Conservation (phyloP, 208 protist genomes). For the Leishmania turanica region DNA sequence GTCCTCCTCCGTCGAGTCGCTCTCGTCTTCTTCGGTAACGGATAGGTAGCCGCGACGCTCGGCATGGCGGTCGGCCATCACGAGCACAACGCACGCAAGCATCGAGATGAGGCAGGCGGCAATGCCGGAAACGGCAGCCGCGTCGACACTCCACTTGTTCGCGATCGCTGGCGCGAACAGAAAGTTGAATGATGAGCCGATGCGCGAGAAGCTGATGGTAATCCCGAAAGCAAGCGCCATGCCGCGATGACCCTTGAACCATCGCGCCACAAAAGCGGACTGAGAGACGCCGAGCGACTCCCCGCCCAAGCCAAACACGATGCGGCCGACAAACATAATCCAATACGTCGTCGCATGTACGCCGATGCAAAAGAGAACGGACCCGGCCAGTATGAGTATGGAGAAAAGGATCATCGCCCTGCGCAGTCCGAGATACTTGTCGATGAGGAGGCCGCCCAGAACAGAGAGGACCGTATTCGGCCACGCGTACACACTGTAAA, state of each 20-base stretch:
- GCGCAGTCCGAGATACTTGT: slow-evolving; percentile 85
- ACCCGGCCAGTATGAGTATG: slow-evolving; percentile 61
- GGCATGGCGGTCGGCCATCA: slow-evolving; percentile 71
- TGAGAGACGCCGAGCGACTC: slow-evolving; percentile 90
- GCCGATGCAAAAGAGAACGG: slow-evolving; percentile 78
- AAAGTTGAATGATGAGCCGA: slow-evolving; percentile 93
- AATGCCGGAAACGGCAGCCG: slow-evolving; percentile 66
- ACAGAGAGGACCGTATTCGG: slow-evolving; percentile 90
- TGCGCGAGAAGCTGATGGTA: slow-evolving; percentile 88
- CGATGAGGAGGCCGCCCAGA: slow-evolving; percentile 89
- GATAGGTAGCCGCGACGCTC: slow-evolving; percentile 71
- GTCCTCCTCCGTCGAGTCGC: slow-evolving; percentile 20
- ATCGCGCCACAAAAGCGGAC: slow-evolving; percentile 92
- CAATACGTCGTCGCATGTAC: slow-evolving; percentile 60
- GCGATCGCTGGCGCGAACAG: slow-evolving; percentile 86
- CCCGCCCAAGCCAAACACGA: slow-evolving; percentile 90
- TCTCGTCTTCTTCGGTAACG: slow-evolving; percentile 32
- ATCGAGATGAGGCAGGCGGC: slow-evolving; percentile 71
- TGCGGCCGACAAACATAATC: slow-evolving; percentile 74
- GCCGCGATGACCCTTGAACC: slow-evolving; percentile 79
- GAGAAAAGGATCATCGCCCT: slow-evolving; percentile 83
- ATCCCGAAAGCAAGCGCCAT: slow-evolving; percentile 94
- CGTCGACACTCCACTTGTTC: slow-evolving; percentile 43
- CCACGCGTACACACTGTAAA: slow-evolving; percentile 94
- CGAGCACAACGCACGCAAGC: slow-evolving; percentile 55